Conservation (phyloP, 2,329 filamentous ascomycete genomes). For the Clonostachys rhizophaga region DNA sequence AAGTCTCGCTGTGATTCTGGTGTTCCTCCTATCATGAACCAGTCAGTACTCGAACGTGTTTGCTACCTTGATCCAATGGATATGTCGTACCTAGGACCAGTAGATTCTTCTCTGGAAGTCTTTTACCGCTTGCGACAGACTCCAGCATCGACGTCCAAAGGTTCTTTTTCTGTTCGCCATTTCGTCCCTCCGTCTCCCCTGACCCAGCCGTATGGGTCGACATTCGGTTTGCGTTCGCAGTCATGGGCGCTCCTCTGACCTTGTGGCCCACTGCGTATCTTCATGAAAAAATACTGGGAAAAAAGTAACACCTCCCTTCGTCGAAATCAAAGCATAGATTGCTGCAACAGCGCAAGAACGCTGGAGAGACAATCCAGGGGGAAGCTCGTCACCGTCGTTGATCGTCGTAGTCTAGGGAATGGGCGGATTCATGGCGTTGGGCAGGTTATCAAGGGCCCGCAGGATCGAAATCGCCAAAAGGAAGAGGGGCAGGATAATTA, state of each 20-base stretch:
- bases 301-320: too few species aligned
- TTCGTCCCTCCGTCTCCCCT: conserved; percentile 49
- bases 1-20: conserved; percentile 83
- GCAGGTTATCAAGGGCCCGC: too few species aligned
- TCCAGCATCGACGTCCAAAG: conserved; percentile 95
- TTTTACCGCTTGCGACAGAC: conserved; percentile 83
- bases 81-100: conserved; percentile 67
- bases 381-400: too few species aligned
- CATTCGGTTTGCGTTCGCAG: conserved; percentile 47
- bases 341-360: background rate
- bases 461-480: background rate
- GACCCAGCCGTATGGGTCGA: conserved; percentile 56
- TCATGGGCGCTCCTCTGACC: conserved; percentile 28
- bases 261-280: background rate
- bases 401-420: too few species aligned
- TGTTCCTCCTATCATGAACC: conserved; percentile 59
- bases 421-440: too few species aligned
- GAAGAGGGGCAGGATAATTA: background rate
- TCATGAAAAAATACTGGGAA: background rate
- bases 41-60: too few species aligned
- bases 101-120: conserved; percentile 86
- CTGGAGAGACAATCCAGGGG: background rate
- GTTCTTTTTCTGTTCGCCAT: conserved; percentile 75
- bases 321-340: background rate
- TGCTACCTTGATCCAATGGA: conserved; percentile 18